These are phyloP conservation scores for Calonectria ilicicola DNA, from an alignment of 2,329 filamentous ascomycete species.

Conservation along the genomic window DNA sequence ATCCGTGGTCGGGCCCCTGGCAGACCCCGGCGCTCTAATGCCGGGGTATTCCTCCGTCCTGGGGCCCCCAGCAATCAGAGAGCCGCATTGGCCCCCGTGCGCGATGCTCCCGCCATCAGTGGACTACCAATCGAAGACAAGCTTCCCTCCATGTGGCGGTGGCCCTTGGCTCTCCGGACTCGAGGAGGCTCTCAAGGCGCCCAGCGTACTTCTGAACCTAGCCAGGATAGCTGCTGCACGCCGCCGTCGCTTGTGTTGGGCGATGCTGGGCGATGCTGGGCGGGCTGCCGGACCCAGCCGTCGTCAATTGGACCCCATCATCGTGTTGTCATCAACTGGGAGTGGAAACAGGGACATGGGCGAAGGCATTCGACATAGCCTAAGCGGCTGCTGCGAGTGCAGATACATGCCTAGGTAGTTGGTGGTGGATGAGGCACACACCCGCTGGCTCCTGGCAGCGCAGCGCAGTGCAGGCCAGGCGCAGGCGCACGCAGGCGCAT, in stretches of 20 bases:
- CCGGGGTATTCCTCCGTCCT: constrained; percentile 16
- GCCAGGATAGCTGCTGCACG: neutral
- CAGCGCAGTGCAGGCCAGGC: neutral
- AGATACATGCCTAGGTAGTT: neutral
- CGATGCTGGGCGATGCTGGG: neutral
- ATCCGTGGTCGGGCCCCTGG: neutral
- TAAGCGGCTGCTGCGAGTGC: neutral
- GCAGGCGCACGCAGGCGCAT: constrained; percentile 13
- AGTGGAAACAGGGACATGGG: neutral
- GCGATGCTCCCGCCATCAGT: constrained; percentile 44
- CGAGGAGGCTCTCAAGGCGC: constrained; percentile 20
- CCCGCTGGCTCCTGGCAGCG: neutral
- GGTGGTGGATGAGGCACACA: neutral
- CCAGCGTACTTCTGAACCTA: constrained; percentile 16
- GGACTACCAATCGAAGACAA: constrained; percentile 45
- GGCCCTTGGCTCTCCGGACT: constrained; percentile 39
- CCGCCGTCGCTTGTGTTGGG: neutral
- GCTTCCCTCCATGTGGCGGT: constrained; percentile 44
- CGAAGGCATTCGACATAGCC: neutral
- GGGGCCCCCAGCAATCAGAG: constrained; percentile 45
- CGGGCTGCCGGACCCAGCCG: neutral
- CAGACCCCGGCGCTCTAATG: neutral
- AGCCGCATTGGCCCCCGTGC: constrained; percentile 46
- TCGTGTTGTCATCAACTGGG: neutral
- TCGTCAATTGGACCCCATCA: neutral